A percentile compares a stretch with the other conserved stretches of the same genome.
Evolutionary conservation across 164 flowering plant species (phyloP).

Genomic region (Nelumbo lutea): DNA sequence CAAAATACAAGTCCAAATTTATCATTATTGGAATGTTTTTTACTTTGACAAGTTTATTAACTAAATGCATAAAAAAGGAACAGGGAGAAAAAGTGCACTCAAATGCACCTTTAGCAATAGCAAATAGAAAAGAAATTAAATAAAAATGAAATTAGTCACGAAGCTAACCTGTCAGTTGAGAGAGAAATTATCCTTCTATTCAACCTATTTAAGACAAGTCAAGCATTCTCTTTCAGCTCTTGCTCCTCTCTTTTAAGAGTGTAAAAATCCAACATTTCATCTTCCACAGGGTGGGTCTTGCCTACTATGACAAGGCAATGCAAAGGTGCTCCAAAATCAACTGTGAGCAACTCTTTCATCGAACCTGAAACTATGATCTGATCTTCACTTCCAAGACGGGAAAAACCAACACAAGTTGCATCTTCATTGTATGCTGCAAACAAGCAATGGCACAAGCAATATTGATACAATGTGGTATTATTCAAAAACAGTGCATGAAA

Average conservation of each 20-base stretch:
- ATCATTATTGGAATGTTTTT: no score
- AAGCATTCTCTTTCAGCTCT: slow-evolving; percentile 3
- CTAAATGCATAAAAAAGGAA: no score
- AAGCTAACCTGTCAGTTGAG: not conserved
- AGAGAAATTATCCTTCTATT: not conserved
- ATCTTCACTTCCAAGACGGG: slow-evolving; percentile 85
- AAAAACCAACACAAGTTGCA: slow-evolving; percentile 77
- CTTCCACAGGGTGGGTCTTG: slow-evolving; percentile 76
- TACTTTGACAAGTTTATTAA: no score
- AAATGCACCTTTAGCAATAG: not conserved
- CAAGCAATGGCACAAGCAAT: not conserved
- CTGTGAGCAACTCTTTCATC: slow-evolving; percentile 54
- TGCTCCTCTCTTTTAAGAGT: slow-evolving; percentile 15
- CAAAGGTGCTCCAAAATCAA: slow-evolving; percentile 84
- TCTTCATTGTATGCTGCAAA: slow-evolving; percentile 64
- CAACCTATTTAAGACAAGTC: not conserved
- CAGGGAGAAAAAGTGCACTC: not conserved
- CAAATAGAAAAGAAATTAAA: no score
- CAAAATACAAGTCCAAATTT: no score
- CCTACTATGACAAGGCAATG: slow-evolving; percentile 92
- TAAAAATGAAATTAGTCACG: not conserved
- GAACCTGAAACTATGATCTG: slow-evolving; percentile 74
- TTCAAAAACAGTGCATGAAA: no score
- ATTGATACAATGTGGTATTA: no score
- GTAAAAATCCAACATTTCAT: slow-evolving; percentile 78